These are phyloP conservation scores for Coemansia sp. DNA, from an alignment of 192 early-diverging fungal genomes.

Conservation along the genomic window DNA sequence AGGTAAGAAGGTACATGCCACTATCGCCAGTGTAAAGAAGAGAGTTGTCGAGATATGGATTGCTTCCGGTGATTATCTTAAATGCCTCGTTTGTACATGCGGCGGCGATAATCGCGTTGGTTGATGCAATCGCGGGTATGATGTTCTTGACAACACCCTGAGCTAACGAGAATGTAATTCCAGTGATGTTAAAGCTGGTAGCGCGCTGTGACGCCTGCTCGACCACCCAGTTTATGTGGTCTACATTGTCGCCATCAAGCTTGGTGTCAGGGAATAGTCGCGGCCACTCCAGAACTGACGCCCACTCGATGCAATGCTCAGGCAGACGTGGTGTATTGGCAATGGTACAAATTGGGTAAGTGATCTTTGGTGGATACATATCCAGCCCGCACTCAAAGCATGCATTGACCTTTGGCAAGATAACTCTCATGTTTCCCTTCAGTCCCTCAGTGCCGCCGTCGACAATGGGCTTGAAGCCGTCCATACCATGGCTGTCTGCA, in stretches of 20 bases:
- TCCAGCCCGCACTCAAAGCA: conserved; percentile 97
- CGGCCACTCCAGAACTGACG: conserved; percentile 92
- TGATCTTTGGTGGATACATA: conserved; percentile 84
- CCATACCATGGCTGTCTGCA: conserved; percentile 69
- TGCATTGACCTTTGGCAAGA: conserved; percentile 78
- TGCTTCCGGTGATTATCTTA: conserved; percentile 82
- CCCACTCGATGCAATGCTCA: conserved; percentile 98
- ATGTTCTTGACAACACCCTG: conserved; percentile 99
- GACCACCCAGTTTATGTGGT: conserved; percentile 76
- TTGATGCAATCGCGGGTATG: conserved; percentile 93
- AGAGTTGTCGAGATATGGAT: conserved; percentile 85
- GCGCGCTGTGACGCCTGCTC: conserved; percentile 69
- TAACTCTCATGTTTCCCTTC: conserved; percentile 92
- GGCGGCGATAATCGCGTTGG: conserved; percentile 83
- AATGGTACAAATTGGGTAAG: conserved; percentile 97
- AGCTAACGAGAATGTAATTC: conserved; percentile 86
- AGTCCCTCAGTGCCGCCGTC: conserved; percentile 98
- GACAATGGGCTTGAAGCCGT: conserved; percentile 81
- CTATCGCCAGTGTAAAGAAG: conserved; percentile 95
- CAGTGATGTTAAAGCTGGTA: conserved; percentile 77
- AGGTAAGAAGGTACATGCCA: conserved; percentile 88
- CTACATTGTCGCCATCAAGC: conserved; percentile 75
- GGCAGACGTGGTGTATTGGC: conserved; percentile 96
- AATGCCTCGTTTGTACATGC: conserved; percentile 93
- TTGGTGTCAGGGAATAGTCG: conserved; percentile 72